A percentile compares a stretch with the other conserved stretches of the same genome.
Conservation (phyloP, 2,329 filamentous ascomycete genomes). For the Fusarium stilboides region DNA sequence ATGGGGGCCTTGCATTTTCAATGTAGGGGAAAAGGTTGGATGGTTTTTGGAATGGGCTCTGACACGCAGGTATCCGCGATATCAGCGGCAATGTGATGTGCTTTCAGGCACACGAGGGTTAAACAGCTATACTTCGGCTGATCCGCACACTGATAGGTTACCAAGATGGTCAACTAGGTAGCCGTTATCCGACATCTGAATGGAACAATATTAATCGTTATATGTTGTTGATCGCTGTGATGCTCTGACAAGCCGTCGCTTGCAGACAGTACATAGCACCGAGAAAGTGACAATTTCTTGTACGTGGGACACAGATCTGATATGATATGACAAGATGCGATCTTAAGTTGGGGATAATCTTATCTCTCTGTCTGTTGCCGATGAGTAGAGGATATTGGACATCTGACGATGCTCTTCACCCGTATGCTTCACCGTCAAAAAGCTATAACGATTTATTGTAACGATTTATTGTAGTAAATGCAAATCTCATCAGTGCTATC, state of each 20-base stretch:
- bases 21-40: conserved; percentile 46
- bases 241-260: neutral
- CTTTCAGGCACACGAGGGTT: conserved; percentile 13
- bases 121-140: conserved; percentile 18
- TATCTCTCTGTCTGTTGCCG: too few relatives aligned
- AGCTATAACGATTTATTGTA: too few relatives aligned
- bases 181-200: conserved; percentile 18
- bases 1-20: conserved; percentile 27
- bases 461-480: too few relatives aligned
- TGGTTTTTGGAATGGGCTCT: conserved; percentile 48
- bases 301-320: too few relatives aligned
- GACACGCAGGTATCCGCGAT: conserved; percentile 24
- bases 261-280: neutral
- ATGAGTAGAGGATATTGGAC: too few relatives aligned
- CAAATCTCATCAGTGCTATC: neutral
- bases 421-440: too few relatives aligned
- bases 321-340: too few relatives aligned
- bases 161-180: conserved; percentile 14
- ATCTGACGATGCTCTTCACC: too few relatives aligned
- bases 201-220: conserved; percentile 12
- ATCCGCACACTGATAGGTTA: conserved; percentile 17
- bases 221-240: neutral
- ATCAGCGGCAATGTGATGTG: conserved; percentile 18
- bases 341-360: too few relatives aligned
- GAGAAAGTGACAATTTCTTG: too few relatives aligned